Evolutionary conservation across 495 filamentous ascomycete genomes (phyloP).

Genomic region (Aspergillus baeticus): DNA sequence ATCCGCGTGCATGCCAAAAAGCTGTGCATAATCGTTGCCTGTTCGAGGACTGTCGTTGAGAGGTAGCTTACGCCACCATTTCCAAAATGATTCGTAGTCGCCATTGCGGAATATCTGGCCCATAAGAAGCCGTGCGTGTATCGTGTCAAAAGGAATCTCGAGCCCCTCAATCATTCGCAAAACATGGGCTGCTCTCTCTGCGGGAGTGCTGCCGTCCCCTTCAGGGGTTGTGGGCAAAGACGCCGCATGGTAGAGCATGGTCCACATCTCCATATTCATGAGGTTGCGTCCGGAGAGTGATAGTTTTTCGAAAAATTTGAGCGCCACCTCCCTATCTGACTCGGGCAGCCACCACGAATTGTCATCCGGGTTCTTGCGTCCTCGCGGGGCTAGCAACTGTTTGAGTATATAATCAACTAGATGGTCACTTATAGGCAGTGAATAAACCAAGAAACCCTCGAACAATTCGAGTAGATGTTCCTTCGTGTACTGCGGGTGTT

Average conservation of each 20-base stretch:
- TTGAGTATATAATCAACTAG: slow-evolving; percentile 11
- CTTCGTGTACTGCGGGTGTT: slow-evolving; percentile 40
- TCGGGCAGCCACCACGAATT: slow-evolving; percentile 18
- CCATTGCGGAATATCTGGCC: slow-evolving; percentile 33
- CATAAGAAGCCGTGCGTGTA: slow-evolving; percentile 48
- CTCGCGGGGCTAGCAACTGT: slow-evolving; percentile 32
- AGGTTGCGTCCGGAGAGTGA: slow-evolving; percentile 42
- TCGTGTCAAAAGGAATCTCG: slow-evolving; percentile 46
- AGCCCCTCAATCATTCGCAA: slow-evolving; percentile 32
- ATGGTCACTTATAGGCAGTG: no score
- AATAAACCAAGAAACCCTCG: slow-evolving; percentile 21
- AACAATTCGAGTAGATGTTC: slow-evolving; percentile 28
- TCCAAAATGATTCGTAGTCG: slow-evolving; percentile 60
- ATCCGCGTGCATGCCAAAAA: slow-evolving; percentile 53
- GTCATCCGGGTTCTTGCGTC: slow-evolving; percentile 4
- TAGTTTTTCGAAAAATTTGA: slow-evolving; percentile 48
- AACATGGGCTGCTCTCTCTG: slow-evolving; percentile 1
- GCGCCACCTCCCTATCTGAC: slow-evolving; percentile 34
- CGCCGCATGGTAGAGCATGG: slow-evolving; percentile 38
- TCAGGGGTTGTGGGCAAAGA: neutral
- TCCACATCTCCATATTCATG: slow-evolving; percentile 43
- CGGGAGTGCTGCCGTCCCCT: slow-evolving; percentile 15
- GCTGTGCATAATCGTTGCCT: slow-evolving; percentile 51
- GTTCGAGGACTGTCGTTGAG: slow-evolving; percentile 49
- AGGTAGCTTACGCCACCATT: slow-evolving; percentile 57